phyloP scores from a whole-genome alignment of 148 eudicot species.

The Chenopodium formosanum region DNA sequence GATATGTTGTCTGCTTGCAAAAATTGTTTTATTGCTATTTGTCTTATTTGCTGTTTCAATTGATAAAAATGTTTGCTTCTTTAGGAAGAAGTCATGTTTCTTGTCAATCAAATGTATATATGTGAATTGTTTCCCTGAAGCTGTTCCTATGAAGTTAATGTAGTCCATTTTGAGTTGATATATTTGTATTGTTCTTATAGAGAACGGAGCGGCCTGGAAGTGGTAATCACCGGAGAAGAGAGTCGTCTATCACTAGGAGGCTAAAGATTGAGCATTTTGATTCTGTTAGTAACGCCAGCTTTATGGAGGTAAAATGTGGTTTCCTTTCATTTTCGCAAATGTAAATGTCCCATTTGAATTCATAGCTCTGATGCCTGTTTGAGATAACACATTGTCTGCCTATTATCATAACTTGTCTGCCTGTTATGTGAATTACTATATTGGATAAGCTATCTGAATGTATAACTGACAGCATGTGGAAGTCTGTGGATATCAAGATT shows the following conservation, averaged over 20 bases:
- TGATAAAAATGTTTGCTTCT: not conserved
- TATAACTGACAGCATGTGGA: conserved; percentile 1
- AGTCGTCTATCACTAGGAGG: conserved; percentile 51
- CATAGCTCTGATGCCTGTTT: not conserved
- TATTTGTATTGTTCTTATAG: conserved; percentile 32
- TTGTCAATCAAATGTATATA: not conserved
- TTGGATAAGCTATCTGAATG: not conserved
- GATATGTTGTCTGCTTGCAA: not conserved
- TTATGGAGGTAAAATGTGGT: conserved; percentile 67
- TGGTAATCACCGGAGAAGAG: conserved; percentile 49
- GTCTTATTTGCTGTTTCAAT: not conserved
- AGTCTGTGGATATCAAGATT: not conserved
- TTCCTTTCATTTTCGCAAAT: conserved; percentile 7
- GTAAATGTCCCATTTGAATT: not conserved
- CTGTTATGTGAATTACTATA: not conserved
- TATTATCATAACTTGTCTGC: not conserved
- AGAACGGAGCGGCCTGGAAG: conserved; percentile 65
- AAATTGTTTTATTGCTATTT: not conserved
- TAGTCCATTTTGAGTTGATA: not conserved
- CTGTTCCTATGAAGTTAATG: not conserved
- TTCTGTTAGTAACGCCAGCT: conserved; percentile 60
- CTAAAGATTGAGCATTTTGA: conserved; percentile 51
- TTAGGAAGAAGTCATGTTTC: not conserved
- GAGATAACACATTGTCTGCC: not conserved
- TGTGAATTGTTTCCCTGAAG: conserved; percentile 1